Percentiles rank a stretch among this genome's conserved stretches.
Evolutionary conservation across 768 basidiomycete genomes (phyloP).

Genomic region (Aureoboletus auriporus): DNA sequence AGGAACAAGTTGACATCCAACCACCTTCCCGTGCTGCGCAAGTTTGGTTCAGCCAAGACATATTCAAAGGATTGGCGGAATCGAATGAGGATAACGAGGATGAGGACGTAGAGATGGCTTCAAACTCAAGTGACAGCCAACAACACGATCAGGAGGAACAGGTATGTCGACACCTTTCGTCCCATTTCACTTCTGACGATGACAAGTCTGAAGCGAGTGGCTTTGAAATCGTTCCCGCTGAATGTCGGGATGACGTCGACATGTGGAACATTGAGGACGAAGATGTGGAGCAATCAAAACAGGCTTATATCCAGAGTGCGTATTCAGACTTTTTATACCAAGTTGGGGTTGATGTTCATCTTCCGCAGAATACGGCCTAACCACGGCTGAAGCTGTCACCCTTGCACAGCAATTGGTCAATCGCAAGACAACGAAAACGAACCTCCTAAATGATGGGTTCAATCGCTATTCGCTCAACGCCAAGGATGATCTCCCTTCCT

Average conservation of each 20-base stretch:
- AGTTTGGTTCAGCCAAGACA: conserved; percentile 94
- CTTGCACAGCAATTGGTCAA: conserved; percentile 91
- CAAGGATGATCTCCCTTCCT: conserved; percentile 87
- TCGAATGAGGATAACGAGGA: conserved; percentile 28
- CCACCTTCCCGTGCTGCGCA: conserved; percentile 55
- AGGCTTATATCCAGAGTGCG: conserved; percentile 65
- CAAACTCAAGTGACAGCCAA: conserved; percentile 29
- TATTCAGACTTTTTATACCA: conserved; percentile 3
- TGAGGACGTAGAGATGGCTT: conserved; percentile 22
- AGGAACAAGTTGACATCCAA: conserved; percentile 34
- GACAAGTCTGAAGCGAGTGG: conserved; percentile 36
- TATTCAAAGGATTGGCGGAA: conserved; percentile 61
- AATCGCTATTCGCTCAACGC: conserved; percentile 88
- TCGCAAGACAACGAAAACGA: conserved; percentile 80
- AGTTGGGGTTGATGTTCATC: conserved; percentile 1
- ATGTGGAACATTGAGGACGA: conserved; percentile 83
- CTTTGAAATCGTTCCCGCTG: conserved; percentile 74
- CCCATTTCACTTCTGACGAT: conserved; percentile 7
- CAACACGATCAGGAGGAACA: conserved; percentile 27
- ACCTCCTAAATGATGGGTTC: conserved; percentile 93
- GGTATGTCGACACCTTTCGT: conserved; percentile 15
- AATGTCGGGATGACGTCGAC: conserved; percentile 49
- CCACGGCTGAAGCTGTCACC: conserved; percentile 86
- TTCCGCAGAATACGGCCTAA: conserved; percentile 67
- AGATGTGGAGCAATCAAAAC: conserved; percentile 66